Evolutionary conservation across 2,329 filamentous ascomycete genomes (phyloP).

Genomic region (Aulographum hederae): DNA sequence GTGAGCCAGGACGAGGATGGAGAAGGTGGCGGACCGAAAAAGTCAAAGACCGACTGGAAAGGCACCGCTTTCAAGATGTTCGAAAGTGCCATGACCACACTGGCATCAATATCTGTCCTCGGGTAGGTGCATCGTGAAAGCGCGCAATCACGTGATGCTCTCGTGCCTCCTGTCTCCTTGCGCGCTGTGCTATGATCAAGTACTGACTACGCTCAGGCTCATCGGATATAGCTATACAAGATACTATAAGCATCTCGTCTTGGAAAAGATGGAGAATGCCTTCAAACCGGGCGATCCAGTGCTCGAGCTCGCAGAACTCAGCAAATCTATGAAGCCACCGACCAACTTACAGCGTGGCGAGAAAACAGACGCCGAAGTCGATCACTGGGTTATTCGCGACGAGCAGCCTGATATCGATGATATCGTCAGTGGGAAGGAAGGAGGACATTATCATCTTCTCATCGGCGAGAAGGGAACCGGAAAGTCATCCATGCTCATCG

Average conservation of each 20-base stretch:
- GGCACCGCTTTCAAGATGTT: conserved; percentile 31
- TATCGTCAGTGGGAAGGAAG: conserved; percentile 57
- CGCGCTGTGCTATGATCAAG: not conserved
- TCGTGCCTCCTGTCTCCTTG: conserved; percentile 1
- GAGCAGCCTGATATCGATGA: conserved; percentile 67
- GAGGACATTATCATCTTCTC: conserved; percentile 78
- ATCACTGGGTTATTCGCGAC: conserved; percentile 66
- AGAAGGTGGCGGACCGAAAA: no score
- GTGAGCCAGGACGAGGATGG: not conserved
- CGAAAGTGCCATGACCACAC: conserved; percentile 30
- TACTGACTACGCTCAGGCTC: no score
- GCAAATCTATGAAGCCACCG: conserved; percentile 8
- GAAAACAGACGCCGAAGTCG: conserved; percentile 30
- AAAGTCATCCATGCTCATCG: conserved; percentile 90
- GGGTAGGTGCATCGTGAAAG: no score
- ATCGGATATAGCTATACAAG: conserved; percentile 28
- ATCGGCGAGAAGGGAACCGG: conserved; percentile 93
- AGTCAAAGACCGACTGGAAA: conserved; percentile 10
- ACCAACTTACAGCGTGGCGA: conserved; percentile 29
- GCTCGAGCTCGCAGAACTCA: conserved; percentile 40
- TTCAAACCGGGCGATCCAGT: conserved; percentile 87
- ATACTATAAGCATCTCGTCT: conserved; percentile 71
- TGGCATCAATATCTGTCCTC: conserved; percentile 30
- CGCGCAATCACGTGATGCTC: conserved; percentile 19
- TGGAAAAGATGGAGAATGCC: conserved; percentile 84